Conservation (phyloP, 208 protist genomes). For the Trypanosoma lewisi region DNA sequence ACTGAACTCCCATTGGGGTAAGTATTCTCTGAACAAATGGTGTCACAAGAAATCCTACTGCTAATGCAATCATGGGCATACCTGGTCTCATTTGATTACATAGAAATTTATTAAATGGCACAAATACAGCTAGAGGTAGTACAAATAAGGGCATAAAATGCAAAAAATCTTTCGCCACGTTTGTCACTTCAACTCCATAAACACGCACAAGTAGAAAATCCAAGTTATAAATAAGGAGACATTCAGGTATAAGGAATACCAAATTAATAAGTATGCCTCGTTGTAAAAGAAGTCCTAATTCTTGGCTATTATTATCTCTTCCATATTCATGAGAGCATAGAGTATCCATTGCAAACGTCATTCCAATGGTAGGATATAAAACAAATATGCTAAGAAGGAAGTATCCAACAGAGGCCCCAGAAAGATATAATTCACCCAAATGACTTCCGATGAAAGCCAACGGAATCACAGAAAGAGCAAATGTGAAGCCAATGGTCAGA, state of each 20-base stretch:
- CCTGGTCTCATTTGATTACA: constrained; percentile 85
- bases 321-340: constrained; percentile 85
- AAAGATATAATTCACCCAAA: constrained; percentile 59
- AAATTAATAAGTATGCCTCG: constrained; percentile 75
- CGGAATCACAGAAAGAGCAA: constrained; percentile 71
- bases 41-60: constrained; percentile 60
- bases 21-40: constrained; percentile 67
- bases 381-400: constrained; percentile 72
- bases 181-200: constrained; percentile 55
- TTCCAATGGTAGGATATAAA: constrained; percentile 73
- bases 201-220: constrained; percentile 40
- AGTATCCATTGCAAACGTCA: constrained; percentile 85
- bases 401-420: constrained; percentile 79
- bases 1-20: constrained; percentile 72
- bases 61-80: constrained; percentile 77
- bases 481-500: constrained; percentile 76
- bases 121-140: constrained; percentile 61
- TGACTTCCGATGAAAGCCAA: constrained; percentile 77
- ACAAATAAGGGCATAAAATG: constrained; percentile 62
- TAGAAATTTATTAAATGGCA: constrained; percentile 82
- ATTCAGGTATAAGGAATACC: constrained; percentile 55
- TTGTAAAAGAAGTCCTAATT: constrained; percentile 76
- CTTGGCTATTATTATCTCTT: constrained; percentile 59
- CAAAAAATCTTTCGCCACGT: constrained; percentile 64
- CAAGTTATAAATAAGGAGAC: constrained; percentile 50